Evolutionary conservation across 306 rosid species (phyloP).

Genomic region (Pachyrhizus erosus): DNA sequence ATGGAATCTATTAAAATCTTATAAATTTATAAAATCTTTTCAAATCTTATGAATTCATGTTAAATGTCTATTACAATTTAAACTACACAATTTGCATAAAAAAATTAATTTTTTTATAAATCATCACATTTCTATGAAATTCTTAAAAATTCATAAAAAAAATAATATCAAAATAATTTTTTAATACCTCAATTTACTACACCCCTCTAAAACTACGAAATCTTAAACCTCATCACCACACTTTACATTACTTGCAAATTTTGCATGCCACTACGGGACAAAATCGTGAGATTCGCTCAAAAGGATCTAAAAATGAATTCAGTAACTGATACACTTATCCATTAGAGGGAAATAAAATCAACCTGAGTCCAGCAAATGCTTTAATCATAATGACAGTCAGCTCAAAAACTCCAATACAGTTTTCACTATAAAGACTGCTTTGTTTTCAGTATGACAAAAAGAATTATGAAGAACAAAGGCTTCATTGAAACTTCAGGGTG

Average conservation of each 20-base stretch:
- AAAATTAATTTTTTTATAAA: too few species aligned
- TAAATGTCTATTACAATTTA: too few species aligned
- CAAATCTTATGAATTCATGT: too few species aligned
- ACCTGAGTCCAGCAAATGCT: conserved; percentile 25
- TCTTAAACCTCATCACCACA: not conserved
- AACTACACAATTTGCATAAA: too few species aligned
- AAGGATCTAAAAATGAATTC: conserved; percentile 18
- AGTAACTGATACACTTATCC: not conserved
- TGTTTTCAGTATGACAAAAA: conserved; percentile 41
- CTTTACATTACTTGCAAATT: not conserved
- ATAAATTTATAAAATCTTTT: too few species aligned
- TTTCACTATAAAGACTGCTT: conserved; percentile 37
- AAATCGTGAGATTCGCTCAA: not conserved
- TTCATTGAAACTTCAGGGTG: conserved; percentile 38
- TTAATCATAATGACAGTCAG: conserved; percentile 21
- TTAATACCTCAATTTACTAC: too few species aligned
- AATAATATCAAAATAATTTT: too few species aligned
- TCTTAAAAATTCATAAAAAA: too few species aligned
- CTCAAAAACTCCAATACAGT: conserved; percentile 40
- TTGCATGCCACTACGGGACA: not conserved
- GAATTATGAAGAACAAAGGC: conserved; percentile 44
- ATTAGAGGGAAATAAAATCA: not conserved
- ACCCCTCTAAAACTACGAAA: not conserved
- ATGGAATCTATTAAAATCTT: too few species aligned
- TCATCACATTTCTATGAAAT: too few species aligned